Percentiles rank a stretch among this genome's conserved stretches.
These are phyloP conservation scores for Nicotiana undulata DNA, from an alignment of 257 asterid genomes.

Conservation along the genomic window DNA sequence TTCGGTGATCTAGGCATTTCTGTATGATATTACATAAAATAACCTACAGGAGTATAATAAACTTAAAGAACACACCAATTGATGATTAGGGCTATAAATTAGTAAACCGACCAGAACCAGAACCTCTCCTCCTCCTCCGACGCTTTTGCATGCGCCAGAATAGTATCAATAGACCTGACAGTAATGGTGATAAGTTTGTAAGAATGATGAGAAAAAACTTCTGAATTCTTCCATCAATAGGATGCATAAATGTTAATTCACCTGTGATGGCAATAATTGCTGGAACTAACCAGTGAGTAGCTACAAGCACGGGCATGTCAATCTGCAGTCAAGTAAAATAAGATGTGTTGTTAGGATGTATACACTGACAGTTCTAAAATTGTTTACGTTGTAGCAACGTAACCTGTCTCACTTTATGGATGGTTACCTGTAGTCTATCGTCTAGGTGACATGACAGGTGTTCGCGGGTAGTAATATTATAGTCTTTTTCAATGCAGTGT, in stretches of 20 bases:
- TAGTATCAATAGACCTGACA: constrained; percentile 56
- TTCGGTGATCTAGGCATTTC: background rate
- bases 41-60: background rate
- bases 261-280: constrained; percentile 62
- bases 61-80: background rate
- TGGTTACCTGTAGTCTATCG: no score
- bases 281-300: constrained; percentile 91
- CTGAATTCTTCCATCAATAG: background rate
- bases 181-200: background rate
- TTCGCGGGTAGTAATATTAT: no score
- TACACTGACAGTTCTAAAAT: no score
- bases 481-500: no score
- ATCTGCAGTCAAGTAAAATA: constrained; percentile 36
- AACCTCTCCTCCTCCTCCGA: constrained; percentile 68
- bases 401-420: no score
- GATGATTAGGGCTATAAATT: constrained; percentile 19
- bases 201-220: background rate
- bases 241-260: constrained; percentile 20
- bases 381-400: no score
- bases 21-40: background rate
- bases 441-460: no score
- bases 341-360: no score
- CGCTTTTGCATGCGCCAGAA: constrained; percentile 81
- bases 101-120: constrained; percentile 45
- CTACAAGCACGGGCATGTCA: constrained; percentile 69